phyloP scores from a whole-genome alignment of 2,329 filamentous ascomycete genomes.

The Scedosporium dehoogii region DNA sequence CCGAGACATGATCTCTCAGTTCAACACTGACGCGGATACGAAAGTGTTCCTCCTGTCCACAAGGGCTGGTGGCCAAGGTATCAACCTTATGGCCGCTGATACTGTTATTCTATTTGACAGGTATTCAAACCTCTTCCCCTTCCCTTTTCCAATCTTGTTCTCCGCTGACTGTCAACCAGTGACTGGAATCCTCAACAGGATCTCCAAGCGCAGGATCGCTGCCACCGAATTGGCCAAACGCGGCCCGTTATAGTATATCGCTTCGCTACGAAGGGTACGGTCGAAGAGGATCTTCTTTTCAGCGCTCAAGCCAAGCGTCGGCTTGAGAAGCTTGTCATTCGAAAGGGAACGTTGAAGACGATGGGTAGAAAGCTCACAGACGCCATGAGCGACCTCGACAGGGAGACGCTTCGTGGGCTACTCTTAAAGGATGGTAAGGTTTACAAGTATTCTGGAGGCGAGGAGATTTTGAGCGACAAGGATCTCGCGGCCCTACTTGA shows the following conservation, averaged over 20 bases:
- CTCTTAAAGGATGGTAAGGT: conserved; percentile 64
- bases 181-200: conserved; percentile 98
- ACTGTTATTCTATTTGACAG: conserved; percentile 85
- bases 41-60: conserved; percentile 85
- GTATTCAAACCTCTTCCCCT: background rate
- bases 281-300: conserved; percentile 78
- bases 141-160: conserved; percentile 9
- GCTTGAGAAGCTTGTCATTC: conserved; percentile 89
- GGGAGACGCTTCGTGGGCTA: conserved; percentile 50
- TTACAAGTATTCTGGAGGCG: conserved; percentile 47
- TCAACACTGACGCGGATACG: conserved; percentile 55
- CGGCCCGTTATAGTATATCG: conserved; percentile 88
- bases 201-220: conserved; percentile 89
- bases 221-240: conserved; percentile 89
- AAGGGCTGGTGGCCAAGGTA: conserved; percentile 85
- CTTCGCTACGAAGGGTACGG: conserved; percentile 83
- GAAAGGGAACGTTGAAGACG: conserved; percentile 75
- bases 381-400: conserved; percentile 43
- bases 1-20: conserved; percentile 59
- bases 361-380: conserved; percentile 52
- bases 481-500: conserved; percentile 76
- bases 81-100: conserved; percentile 85
- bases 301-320: conserved; percentile 86
- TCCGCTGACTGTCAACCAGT: conserved; percentile 10
- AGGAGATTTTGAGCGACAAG: conserved; percentile 57